Evolutionary conservation across 2,329 filamentous ascomycete species (phyloP), one percentile per base, ranked within the genome.

Genomic region (Botrytis fabae): DNA sequence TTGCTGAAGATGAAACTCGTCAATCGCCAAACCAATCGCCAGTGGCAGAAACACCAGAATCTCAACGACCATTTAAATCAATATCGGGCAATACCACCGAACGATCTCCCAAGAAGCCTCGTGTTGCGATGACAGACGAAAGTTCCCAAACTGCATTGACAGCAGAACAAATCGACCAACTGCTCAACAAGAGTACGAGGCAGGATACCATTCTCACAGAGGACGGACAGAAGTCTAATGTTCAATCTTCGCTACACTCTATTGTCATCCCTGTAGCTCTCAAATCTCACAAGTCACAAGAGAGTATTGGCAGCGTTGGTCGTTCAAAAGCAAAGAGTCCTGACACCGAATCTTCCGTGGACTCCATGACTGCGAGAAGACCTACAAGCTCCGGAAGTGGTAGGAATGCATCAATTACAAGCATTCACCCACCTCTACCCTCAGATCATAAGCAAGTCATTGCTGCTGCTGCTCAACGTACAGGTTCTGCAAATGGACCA

Each of bases 101-200:
- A 69, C 83, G 83, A 32, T 78, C 82, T 38, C 66, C 76, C 10
- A 85, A 83, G 73, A 86, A 84, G 78, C 78, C 76, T 35, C 70
- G 80, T 35, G 75, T 83, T 59, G 81, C 83, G 71, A 91, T 86
- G 74, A 84, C 86, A 32, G 93, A 97, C 78, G 91, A 92, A 76
- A 89, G 91, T 70, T 92, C 92, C 22, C 95, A 98, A 83, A 98
- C 95, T 38, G 86, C 91, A 57, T 85, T 98, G 44, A 97, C 94
- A n/a, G 89, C 93, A 0, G 89, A 92, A 68, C 90, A 92, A 72
- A 93, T 97, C 75, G 94, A 97, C 77, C 87, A 89, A 72, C 86
- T 97, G 79, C 83, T 97, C 72, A 72, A 59, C 35, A 87, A 87
- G 76, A 85, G 86, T 71, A 89, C 88, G 77, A 74, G 79, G 42